These are phyloP conservation scores for Solanum pimpinellifolium DNA, from an alignment of 257 asterid genomes.

Conservation along the genomic window DNA sequence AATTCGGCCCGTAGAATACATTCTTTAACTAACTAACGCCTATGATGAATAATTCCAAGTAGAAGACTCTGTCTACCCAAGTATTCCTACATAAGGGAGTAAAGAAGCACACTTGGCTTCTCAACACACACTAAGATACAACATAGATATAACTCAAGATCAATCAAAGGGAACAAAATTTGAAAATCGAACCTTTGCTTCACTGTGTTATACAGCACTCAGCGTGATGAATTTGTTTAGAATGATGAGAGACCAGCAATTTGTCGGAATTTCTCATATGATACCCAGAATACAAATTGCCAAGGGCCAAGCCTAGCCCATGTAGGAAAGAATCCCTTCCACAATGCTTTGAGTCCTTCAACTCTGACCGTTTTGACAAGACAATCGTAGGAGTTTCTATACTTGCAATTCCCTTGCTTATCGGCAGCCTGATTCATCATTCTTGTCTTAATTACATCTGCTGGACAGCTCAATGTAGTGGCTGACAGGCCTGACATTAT, in stretches of 20 bases:
- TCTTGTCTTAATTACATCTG: constrained; percentile 82
- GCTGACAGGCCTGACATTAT: constrained; percentile 73
- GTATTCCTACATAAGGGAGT: not conserved
- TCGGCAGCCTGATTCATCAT: constrained; percentile 57
- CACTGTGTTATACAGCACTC: too few relatives aligned
- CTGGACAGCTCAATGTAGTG: constrained; percentile 76
- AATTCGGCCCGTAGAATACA: not conserved
- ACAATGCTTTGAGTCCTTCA: constrained; percentile 69
- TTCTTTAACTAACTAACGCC: not conserved
- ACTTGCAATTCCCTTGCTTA: constrained; percentile 15
- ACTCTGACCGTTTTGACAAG: constrained; percentile 54
- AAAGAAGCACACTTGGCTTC: not conserved
- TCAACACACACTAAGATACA: not conserved
- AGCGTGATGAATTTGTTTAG: constrained; percentile 5
- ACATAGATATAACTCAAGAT: not conserved
- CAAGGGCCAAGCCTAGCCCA: constrained; percentile 99
- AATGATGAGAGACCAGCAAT: constrained; percentile 64
- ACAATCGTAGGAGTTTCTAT: constrained; percentile 57
- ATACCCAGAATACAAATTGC: constrained; percentile 93
- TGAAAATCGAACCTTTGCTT: not conserved
- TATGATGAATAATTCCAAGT: not conserved
- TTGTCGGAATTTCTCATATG: constrained; percentile 60
- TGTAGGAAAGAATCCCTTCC: constrained; percentile 89
- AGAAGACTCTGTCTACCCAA: not conserved
- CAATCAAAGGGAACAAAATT: not conserved